Conservation (phyloP, 495 filamentous ascomycete genomes). For the Hypoxylon perforatum region DNA sequence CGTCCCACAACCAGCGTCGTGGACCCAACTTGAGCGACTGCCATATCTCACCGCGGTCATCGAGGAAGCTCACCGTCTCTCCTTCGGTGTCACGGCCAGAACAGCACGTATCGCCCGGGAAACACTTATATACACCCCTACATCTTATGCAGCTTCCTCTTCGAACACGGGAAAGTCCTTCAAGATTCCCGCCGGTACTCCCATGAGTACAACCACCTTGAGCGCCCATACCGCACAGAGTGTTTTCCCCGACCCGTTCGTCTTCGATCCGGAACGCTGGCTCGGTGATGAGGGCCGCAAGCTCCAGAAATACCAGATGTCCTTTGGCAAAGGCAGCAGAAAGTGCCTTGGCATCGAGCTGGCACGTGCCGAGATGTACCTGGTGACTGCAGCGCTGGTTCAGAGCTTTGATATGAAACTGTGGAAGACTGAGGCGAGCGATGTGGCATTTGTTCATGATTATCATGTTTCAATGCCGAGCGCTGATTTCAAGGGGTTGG, state of each 20-base stretch:
- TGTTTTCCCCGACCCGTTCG: conserved; percentile 53
- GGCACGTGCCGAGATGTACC: conserved; percentile 52
- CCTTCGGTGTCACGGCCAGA: conserved; percentile 37
- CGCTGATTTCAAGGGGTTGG: conserved; percentile 36
- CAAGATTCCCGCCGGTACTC: conserved; percentile 42
- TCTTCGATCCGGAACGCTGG: conserved; percentile 60
- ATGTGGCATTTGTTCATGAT: conserved; percentile 43
- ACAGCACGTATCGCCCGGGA: conserved; percentile 32
- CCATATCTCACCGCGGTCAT: conserved; percentile 43
- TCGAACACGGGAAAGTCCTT: conserved; percentile 25
- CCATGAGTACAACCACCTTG: conserved; percentile 50
- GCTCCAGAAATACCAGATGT: conserved; percentile 57
- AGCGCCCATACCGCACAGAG: conserved; percentile 51
- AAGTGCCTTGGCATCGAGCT: conserved; percentile 57
- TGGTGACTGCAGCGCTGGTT: conserved; percentile 41
- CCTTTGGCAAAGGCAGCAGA: conserved; percentile 59
- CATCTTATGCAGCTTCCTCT: conserved; percentile 8
- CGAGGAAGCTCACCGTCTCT: conserved; percentile 42
- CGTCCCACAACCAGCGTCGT: conserved; percentile 23
- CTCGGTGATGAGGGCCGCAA: conserved; percentile 48
- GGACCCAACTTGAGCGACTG: conserved; percentile 34
- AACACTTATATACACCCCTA: conserved; percentile 35
- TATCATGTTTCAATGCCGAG: conserved; percentile 43
- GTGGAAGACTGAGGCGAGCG: conserved; percentile 40
- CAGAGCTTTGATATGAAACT: conserved; percentile 40